Conservation (phyloP, 2,329 filamentous ascomycete genomes). For the Trichoderma koningii region DNA sequence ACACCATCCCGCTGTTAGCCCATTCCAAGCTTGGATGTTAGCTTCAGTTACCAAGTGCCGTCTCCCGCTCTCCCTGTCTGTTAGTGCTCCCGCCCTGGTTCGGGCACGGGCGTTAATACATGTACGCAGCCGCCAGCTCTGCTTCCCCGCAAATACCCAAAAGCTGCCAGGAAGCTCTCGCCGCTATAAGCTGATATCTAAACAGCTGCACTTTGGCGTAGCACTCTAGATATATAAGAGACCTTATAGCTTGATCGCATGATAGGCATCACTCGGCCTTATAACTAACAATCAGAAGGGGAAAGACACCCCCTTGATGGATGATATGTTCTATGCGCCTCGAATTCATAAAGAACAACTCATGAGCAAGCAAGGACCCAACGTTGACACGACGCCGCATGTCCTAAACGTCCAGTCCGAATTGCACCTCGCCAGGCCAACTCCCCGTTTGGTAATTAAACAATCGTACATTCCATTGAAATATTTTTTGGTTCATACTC, state of each 20-base stretch:
- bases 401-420: constrained; percentile 7
- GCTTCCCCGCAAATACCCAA: constrained; percentile 7
- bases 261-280: no score
- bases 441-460: constrained; percentile 14
- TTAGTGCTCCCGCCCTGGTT: not conserved
- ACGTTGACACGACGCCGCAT: not conserved
- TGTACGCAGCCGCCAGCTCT: not conserved
- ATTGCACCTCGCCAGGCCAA: constrained; percentile 12
- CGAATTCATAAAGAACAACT: not conserved
- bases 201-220: no score
- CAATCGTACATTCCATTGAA: constrained; percentile 21
- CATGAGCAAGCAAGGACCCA: not conserved
- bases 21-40: not conserved
- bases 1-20: not conserved
- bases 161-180: not conserved
- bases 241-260: no score
- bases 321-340: no score
- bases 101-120: not conserved
- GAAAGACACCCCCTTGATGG: no score
- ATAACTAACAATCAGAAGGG: no score
- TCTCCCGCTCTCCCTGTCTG: not conserved
- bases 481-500: constrained; percentile 27
- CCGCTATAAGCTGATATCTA: no score
- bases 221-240: no score
- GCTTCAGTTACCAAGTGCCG: constrained; percentile 14